Base-by-base conservation (phyloP, 495 filamentous ascomycete species). In the Cudoniella acicularis region DNA sequence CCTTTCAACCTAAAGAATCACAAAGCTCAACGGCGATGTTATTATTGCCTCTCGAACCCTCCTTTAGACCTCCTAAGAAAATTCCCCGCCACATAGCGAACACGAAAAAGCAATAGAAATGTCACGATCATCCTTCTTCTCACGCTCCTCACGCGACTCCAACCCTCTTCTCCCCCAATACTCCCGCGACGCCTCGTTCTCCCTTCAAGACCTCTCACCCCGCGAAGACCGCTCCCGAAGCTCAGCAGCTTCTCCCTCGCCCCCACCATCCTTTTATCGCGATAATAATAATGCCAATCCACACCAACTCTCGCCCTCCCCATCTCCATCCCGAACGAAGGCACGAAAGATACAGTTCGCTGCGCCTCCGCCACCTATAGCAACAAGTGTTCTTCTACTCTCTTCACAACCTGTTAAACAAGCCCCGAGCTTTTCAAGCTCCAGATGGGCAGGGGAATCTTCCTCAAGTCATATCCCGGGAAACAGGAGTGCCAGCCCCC, bases 291-390 rank as follows among this genome's bases (percentile, higher is more conserved):
- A 24, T 41, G 43, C 52, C 11, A 46, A 16, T 46, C n/a, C 59
- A 10, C 36, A 43, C 10, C 25, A 42, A 10, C 58, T 20, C 17
- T 61, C 54, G 1, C 54, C 59, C 0, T 56, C 54, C n/a, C 55
- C 47, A 21, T 45, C 46, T 10, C 24, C 49, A 48, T 54, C 41
- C 1, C 49, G 49, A 42, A 41, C 27, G 18, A 41, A 42, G 30
- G 56, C n/a, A 20, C 13, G 56, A 23, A 59, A 46, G 49, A 63
- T 67, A 49, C 61, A 61, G 41, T 67, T 67, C 30, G 49, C 54
- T 24, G 61, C 61, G 17, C 64, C 64, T 1, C 61, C 64, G n/a
- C 64, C 64, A 11, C 64, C 64, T 11, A 67, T 67, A 46, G 61
- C 61, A 1, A 49, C 25, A 6, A 59, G 54, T 17, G 56, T 62